Percentiles rank a stretch among this genome's conserved stretches.
Evolutionary conservation across 352 stramenopile genomes (phyloP).

Genomic region (Discostella stelligera): DNA sequence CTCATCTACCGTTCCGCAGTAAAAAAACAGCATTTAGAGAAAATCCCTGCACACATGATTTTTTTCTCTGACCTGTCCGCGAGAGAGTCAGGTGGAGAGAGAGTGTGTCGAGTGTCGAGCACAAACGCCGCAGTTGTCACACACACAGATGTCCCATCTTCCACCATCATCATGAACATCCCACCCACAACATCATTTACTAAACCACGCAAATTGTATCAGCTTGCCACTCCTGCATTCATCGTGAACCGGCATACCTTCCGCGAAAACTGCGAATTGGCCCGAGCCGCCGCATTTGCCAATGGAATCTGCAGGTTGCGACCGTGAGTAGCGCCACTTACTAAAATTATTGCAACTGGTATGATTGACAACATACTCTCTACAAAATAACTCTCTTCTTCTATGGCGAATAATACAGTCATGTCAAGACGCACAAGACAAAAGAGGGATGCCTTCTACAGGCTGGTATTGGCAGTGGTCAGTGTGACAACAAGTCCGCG

Average conservation of each 20-base stretch:
- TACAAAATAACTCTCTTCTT: not conserved
- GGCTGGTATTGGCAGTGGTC: conserved; percentile 11
- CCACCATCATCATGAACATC: not conserved
- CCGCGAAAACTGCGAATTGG: conserved; percentile 30
- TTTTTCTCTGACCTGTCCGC: too few relatives aligned
- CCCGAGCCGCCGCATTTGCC: conserved; percentile 2
- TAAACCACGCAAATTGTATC: not conserved
- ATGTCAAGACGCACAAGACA: conserved; percentile 56
- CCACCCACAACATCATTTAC: not conserved
- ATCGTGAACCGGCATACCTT: conserved; percentile 36
- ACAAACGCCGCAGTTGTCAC: too few relatives aligned
- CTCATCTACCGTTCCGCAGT: too few relatives aligned
- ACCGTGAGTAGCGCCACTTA: conserved; percentile 7
- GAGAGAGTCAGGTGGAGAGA: too few relatives aligned
- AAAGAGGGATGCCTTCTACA: conserved; percentile 41
- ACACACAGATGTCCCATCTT: too few relatives aligned
- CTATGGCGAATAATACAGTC: not conserved
- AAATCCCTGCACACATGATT: too few relatives aligned
- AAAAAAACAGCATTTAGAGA: too few relatives aligned
- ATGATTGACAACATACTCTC: not conserved
- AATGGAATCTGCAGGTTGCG: conserved; percentile 33
- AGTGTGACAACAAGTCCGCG: not conserved
- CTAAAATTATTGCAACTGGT: too few relatives aligned
- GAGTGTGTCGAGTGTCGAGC: too few relatives aligned
- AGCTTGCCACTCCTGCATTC: conserved; percentile 43